These are phyloP conservation scores for Vanrija humicola DNA, from an alignment of 1,284 basidiomycete genomes.

Conservation along the genomic window DNA sequence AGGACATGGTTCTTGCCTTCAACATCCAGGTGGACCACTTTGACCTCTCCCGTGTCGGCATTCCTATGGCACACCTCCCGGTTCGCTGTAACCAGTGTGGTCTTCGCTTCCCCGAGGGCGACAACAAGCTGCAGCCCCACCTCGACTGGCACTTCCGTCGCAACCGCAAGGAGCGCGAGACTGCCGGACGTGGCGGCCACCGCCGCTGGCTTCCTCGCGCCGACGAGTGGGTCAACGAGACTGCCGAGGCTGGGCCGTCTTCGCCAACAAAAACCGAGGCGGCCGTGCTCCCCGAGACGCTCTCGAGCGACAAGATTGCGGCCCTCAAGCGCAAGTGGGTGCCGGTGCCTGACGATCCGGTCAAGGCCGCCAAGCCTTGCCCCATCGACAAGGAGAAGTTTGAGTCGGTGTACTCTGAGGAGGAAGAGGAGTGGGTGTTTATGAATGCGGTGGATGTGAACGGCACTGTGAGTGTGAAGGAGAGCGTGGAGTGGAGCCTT, in stretches of 20 bases:
- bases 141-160: conserved; percentile 97
- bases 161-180: conserved; percentile 83
- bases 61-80: conserved; percentile 71
- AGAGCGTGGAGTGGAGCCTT: neutral
- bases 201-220: conserved; percentile 83
- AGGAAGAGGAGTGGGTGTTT: conserved; percentile 99
- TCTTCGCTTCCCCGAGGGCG: conserved; percentile 68
- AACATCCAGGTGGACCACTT: conserved; percentile 64
- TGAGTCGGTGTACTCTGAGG: conserved; percentile 89
- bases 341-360: conserved; percentile 68
- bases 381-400: conserved; percentile 95
- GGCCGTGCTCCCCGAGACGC: conserved; percentile 11
- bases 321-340: conserved; percentile 75
- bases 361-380: conserved; percentile 79
- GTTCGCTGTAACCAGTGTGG: conserved; percentile 93
- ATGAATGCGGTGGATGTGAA: conserved; percentile 81
- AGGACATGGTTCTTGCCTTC: conserved; percentile 64
- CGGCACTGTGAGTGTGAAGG: conserved; percentile 60
- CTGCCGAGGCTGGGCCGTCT: conserved; percentile 33
- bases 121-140: conserved; percentile 78
- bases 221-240: conserved; percentile 81
- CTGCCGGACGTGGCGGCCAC: conserved; percentile 77
- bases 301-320: conserved; percentile 66
- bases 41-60: conserved; percentile 57
- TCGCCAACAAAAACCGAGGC: conserved; percentile 7